Evolutionary conservation across 768 basidiomycete species (phyloP).

Genomic region (Naganishia vaughanmartiniae): DNA sequence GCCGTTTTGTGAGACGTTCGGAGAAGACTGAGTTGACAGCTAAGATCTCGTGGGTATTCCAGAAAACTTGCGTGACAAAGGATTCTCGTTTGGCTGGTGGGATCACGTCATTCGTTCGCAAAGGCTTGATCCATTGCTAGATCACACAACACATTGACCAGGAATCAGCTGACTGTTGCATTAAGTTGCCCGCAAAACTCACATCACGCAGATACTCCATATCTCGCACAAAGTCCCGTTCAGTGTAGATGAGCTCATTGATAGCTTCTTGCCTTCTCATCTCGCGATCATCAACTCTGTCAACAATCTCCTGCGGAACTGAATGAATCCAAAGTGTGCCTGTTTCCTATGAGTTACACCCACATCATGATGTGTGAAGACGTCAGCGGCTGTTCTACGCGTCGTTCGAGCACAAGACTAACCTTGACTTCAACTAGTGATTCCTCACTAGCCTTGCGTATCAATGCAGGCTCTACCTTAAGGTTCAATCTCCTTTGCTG

Average conservation of each 20-base stretch:
- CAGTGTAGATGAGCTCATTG: slow-evolving; percentile 91
- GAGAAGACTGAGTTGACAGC: slow-evolving; percentile 85
- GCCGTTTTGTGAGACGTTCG: slow-evolving; percentile 88
- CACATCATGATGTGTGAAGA: background rate
- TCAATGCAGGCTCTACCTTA: slow-evolving; percentile 85
- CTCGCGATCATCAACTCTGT: slow-evolving; percentile 86
- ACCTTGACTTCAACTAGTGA: slow-evolving; percentile 77
- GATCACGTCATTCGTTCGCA: slow-evolving; percentile 74
- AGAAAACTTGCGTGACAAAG: slow-evolving; percentile 92
- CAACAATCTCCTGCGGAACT: slow-evolving; percentile 88
- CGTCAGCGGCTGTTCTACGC: background rate
- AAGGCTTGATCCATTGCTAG: slow-evolving; percentile 83
- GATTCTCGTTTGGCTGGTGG: slow-evolving; percentile 71
- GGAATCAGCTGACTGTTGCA: background rate
- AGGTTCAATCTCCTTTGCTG: slow-evolving; percentile 92
- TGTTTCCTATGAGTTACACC: slow-evolving; percentile 60
- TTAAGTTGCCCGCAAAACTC: slow-evolving; percentile 47
- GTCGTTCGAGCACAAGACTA: slow-evolving; percentile 32
- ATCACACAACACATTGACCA: background rate
- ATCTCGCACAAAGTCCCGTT: slow-evolving; percentile 95
- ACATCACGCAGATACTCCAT: slow-evolving; percentile 97
- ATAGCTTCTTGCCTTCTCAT: slow-evolving; percentile 97
- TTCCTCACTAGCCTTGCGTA: slow-evolving; percentile 76
- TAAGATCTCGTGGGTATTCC: slow-evolving; percentile 94
- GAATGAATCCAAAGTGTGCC: slow-evolving; percentile 94